phyloP scores from a whole-genome alignment of 805 yeast genomes.

The Lipomyces orientalis region DNA sequence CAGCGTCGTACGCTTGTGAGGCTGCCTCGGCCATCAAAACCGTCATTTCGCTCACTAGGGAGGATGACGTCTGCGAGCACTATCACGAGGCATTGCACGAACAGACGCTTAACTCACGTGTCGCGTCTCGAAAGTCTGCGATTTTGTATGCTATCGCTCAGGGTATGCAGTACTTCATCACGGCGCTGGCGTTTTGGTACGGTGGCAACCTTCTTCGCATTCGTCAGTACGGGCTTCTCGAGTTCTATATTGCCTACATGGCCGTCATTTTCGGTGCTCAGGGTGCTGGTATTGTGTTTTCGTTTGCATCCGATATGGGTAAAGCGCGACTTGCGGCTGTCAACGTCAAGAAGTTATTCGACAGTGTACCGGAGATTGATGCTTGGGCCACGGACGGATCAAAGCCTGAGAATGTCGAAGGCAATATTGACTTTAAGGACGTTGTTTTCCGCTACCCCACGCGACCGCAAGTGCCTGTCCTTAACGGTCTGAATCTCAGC shows the following conservation, averaged over 20 bases:
- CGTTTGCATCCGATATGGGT: slow-evolving; percentile 54
- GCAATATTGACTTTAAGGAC: slow-evolving; percentile 59
- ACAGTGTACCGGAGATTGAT: slow-evolving; percentile 47
- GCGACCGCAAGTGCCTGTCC: slow-evolving; percentile 41
- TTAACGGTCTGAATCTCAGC: slow-evolving; percentile 38
- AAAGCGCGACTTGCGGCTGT: slow-evolving; percentile 50
- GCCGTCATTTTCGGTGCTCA: slow-evolving; percentile 52
- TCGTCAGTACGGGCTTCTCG: slow-evolving; percentile 43
- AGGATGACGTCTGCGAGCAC: slow-evolving; percentile 46
- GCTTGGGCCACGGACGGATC: slow-evolving; percentile 44
- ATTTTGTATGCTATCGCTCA: slow-evolving; percentile 48
- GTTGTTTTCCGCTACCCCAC: slow-evolving; percentile 45
- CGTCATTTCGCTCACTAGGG: slow-evolving; percentile 51
- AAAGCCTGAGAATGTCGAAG: slow-evolving; percentile 45
- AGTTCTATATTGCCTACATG: slow-evolving; percentile 51
- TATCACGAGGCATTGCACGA: slow-evolving; percentile 39
- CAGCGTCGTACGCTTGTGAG: slow-evolving; percentile 52
- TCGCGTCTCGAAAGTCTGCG: slow-evolving; percentile 41
- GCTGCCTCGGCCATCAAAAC: slow-evolving; percentile 50
- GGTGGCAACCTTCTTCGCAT: slow-evolving; percentile 48
- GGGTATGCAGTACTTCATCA: slow-evolving; percentile 51
- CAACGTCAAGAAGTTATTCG: slow-evolving; percentile 45
- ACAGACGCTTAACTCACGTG: slow-evolving; percentile 46
- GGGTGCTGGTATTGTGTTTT: slow-evolving; percentile 51
- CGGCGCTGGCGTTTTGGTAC: slow-evolving; percentile 54